Base-by-base conservation (phyloP, 2,329 filamentous ascomycete genomes). In the Colletotrichum eleusines region DNA sequence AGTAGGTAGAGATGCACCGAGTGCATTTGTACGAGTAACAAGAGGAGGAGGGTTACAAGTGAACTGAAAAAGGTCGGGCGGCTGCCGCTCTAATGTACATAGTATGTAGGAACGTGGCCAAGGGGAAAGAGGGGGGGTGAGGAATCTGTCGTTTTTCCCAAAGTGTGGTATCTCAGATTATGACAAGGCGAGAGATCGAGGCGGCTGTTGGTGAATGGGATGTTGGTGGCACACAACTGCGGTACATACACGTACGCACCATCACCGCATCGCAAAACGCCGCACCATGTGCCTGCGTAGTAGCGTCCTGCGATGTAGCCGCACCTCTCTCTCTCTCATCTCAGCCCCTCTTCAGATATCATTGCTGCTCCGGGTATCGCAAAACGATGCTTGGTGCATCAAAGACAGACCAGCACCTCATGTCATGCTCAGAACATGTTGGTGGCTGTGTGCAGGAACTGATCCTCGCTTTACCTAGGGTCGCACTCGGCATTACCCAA, bases 71-170 rank as follows among this genome's bases (percentile, higher is more conserved):
- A 44, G 53, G 53, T 59, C 57, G 58, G 38, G 64, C 51, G 58
- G 68, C 40, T 68, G 53, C 23, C 68, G 53, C 67, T 68, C 40
- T 42, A 42, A 71, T 71, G 68, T n/a, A n/a, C n/a, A n/a, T n/a
- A n/a, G n/a, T n/a, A n/a, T n/a, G n/a, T 68, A 68, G 64, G 68
- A 71, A 71, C 68, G 68, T n/a, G n/a, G n/a, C n/a, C n/a, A n/a
- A n/a, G 68, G 68, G 68, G 44, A 51, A 48, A 63, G 38, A 54
- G 64, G 68, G 68, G 63, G 53, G 40, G 18, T 42, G 8, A 20
- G 50, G 63, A 59, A 68, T 63, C 58, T 71, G 64, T 71, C 68
- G 58, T 54, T 63, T n/a, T 70, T 63, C 31, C n/a, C 44, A 46
- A 46, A 54, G 44, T 44, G 64, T 57, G 68, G 64, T 63, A 68